Conservation (phyloP, 83 land plant genomes). For the Thuja plicata region DNA sequence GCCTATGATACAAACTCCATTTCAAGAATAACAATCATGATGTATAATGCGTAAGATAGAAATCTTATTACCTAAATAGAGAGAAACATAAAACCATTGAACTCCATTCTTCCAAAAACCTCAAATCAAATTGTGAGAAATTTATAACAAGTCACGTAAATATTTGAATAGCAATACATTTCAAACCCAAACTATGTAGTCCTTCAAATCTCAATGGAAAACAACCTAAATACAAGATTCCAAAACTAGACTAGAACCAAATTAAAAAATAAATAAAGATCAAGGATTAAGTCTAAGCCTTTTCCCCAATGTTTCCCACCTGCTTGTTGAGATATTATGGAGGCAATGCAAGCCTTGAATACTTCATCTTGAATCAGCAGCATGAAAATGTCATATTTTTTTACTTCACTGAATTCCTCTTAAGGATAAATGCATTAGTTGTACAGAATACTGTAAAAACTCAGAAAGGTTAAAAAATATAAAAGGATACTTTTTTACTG, state of each 20-base stretch:
- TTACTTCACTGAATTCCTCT: conserved; percentile 78
- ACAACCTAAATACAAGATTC: not conserved
- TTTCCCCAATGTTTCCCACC: conserved; percentile 25
- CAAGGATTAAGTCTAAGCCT: not conserved
- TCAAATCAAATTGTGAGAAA: not conserved
- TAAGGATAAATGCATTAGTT: conserved; percentile 88
- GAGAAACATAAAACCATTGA: not conserved
- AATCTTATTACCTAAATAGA: not conserved
- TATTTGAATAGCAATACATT: not conserved
- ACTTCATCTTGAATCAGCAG: conserved; percentile 78
- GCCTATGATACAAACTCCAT: not conserved
- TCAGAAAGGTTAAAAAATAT: not conserved
- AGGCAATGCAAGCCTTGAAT: conserved; percentile 71
- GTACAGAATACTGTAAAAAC: conserved; percentile 68
- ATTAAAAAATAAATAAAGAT: not conserved
- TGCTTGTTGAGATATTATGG: conserved; percentile 75
- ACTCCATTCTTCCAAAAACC: not conserved
- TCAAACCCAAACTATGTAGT: not conserved
- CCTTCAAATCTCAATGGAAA: not conserved
- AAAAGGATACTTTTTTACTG: not conserved
- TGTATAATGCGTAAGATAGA: no score
- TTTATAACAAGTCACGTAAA: no score
- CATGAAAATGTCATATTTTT: conserved; percentile 93
- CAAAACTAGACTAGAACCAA: not conserved
- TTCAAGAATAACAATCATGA: not conserved